A percentile compares a stretch with the other conserved stretches of the same genome.
Conservation (phyloP, 2,329 filamentous ascomycete genomes). For the Elsinoe batatas region DNA sequence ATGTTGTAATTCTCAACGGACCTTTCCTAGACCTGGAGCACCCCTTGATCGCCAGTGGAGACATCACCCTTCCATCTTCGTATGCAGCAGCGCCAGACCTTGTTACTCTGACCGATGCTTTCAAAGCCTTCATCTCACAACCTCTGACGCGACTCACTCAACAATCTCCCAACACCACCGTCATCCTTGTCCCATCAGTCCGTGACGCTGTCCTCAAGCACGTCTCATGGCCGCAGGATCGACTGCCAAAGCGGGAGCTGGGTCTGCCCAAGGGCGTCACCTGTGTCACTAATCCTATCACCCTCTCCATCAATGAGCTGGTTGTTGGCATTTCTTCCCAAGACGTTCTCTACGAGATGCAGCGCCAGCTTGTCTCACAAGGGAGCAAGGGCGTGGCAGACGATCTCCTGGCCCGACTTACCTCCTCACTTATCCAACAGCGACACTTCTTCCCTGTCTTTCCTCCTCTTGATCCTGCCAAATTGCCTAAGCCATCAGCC, state of each 20-base stretch:
- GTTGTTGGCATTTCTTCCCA: slow-evolving; percentile 73
- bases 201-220: slow-evolving; percentile 74
- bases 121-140: slow-evolving; percentile 67
- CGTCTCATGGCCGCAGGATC: slow-evolving; percentile 76
- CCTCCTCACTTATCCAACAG: slow-evolving; percentile 75
- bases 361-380: slow-evolving; percentile 50
- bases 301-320: slow-evolving; percentile 77
- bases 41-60: slow-evolving; percentile 60
- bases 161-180: slow-evolving; percentile 66
- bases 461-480: slow-evolving; percentile 62
- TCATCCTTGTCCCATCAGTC: slow-evolving; percentile 73
- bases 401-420: slow-evolving; percentile 60
- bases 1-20: slow-evolving; percentile 69
- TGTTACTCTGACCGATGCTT: slow-evolving; percentile 70
- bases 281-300: slow-evolving; percentile 84
- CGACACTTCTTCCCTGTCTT: slow-evolving; percentile 85
- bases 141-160: slow-evolving; percentile 61
- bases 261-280: slow-evolving; percentile 67
- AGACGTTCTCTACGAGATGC: slow-evolving; percentile 69
- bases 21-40: slow-evolving; percentile 91
- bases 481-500: slow-evolving; percentile 46
- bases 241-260: slow-evolving; percentile 59
- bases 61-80: slow-evolving; percentile 33
- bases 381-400: slow-evolving; percentile 68
- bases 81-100: slow-evolving; percentile 50